phyloP scores from a whole-genome alignment of 1,139 yeast species.

The Pichia sp. region DNA sequence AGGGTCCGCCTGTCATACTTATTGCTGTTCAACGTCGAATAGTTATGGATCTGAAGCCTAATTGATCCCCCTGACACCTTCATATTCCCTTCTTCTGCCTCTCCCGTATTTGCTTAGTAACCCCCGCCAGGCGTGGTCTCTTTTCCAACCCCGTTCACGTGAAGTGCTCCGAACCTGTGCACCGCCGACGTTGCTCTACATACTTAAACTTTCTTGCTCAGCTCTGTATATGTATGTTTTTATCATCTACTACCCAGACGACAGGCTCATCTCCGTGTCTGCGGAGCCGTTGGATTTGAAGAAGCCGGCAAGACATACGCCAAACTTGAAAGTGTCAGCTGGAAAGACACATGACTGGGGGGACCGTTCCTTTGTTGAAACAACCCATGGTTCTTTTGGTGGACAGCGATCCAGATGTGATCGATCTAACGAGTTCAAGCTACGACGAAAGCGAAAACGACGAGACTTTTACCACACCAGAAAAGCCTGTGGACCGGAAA shows the following conservation, averaged over 20 bases:
- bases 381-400: background rate
- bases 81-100: background rate
- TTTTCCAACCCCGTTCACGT: background rate
- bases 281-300: background rate
- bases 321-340: background rate
- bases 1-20: constrained; percentile 29
- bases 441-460: constrained; percentile 4
- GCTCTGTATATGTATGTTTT: background rate
- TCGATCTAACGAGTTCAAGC: constrained; percentile 3
- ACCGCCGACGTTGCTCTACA: background rate
- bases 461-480: background rate
- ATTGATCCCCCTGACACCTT: background rate
- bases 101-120: background rate
- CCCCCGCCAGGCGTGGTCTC: background rate
- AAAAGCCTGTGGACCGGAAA: no score
- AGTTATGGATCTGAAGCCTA: no score
- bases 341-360: background rate
- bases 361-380: background rate
- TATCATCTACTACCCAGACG: background rate
- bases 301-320: background rate
- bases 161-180: background rate
- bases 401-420: constrained; percentile 3
- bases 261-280: background rate
- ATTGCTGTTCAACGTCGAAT: background rate
- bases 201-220: background rate